Conservation (phyloP, 441 rosid genomes). For the Arabidopsis lyrata region DNA sequence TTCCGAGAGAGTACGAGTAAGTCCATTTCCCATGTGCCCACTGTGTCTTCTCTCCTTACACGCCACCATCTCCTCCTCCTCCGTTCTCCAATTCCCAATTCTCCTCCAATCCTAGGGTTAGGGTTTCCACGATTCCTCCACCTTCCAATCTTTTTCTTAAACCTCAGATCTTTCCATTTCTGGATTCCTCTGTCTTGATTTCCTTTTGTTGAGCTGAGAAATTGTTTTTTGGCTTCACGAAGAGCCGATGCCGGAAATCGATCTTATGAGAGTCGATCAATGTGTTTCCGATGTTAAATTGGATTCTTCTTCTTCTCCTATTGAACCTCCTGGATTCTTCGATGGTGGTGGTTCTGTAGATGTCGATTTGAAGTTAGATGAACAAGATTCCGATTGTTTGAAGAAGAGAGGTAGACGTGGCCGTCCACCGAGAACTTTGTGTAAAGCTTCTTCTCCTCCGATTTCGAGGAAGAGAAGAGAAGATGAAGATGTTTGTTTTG, state of each 20-base stretch:
- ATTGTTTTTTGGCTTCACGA: slow-evolving; percentile 18
- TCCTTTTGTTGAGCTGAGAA: slow-evolving; percentile 4
- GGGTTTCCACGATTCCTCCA: background rate
- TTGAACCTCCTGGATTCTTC: slow-evolving; percentile 31
- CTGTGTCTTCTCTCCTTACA: slow-evolving; percentile 47
- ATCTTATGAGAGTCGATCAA: slow-evolving; percentile 62
- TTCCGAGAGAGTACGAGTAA: slow-evolving; percentile 24
- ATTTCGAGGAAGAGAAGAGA: slow-evolving; percentile 52
- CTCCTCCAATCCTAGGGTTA: slow-evolving; percentile 55
- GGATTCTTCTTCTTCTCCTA: slow-evolving; percentile 46
- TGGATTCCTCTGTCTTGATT: background rate
- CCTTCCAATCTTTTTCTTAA: background rate
- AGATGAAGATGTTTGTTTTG: slow-evolving; percentile 96
- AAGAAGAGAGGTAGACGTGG: slow-evolving; percentile 63
- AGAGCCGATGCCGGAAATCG: slow-evolving; percentile 47
- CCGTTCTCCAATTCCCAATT: slow-evolving; percentile 40
- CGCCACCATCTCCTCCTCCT: slow-evolving; percentile 43
- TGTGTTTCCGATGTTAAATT: slow-evolving; percentile 51
- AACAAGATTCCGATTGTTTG: slow-evolving; percentile 36
- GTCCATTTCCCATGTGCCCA: slow-evolving; percentile 60
- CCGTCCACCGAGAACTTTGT: slow-evolving; percentile 69
- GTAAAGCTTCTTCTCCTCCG: slow-evolving; percentile 40
- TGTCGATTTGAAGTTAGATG: slow-evolving; percentile 28
- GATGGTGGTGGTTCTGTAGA: slow-evolving; percentile 27
- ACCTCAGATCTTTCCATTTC: slow-evolving; percentile 26